phyloP scores from a whole-genome alignment of 352 stramenopile species.

The Peronospora belbahrii region DNA sequence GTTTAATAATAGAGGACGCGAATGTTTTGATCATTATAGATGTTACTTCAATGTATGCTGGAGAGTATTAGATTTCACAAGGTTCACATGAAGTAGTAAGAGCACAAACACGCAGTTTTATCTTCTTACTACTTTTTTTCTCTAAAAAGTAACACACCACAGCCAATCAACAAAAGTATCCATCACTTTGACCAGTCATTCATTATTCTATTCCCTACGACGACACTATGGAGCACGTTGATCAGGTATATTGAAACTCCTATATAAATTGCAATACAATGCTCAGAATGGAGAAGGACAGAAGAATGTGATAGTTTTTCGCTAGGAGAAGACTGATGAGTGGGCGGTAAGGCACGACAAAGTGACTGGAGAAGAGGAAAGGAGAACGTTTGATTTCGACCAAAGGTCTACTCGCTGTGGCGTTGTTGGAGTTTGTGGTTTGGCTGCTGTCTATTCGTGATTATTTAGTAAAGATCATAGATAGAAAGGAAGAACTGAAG shows the following conservation, averaged over 20 bases:
- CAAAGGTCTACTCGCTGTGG: conserved; percentile 11
- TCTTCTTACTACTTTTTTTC: conserved; percentile 9
- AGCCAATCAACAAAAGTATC: conserved; percentile 8
- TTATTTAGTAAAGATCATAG: neutral
- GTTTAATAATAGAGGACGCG: too few species aligned
- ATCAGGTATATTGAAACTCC: conserved; percentile 48
- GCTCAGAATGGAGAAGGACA: neutral
- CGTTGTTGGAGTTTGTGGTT: conserved; percentile 7
- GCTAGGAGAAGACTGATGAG: neutral
- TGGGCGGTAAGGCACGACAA: conserved; percentile 11
- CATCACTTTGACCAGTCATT: conserved; percentile 8
- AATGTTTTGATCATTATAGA: too few species aligned
- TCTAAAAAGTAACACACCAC: conserved; percentile 8
- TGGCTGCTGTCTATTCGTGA: conserved; percentile 3
- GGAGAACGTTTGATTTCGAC: too few species aligned
- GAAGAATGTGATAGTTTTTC: neutral
- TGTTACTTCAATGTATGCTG: too few species aligned
- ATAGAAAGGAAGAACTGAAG: conserved; percentile 15
- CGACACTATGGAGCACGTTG: conserved; percentile 73
- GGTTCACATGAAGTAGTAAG: too few species aligned
- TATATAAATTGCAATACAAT: neutral
- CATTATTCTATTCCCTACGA: conserved; percentile 35
- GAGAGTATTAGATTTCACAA: too few species aligned
- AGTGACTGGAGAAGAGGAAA: neutral
- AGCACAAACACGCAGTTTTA: too few species aligned